phyloP scores from a whole-genome alignment of 1,284 basidiomycete genomes.

The Kalmanozyma brasiliensis region DNA sequence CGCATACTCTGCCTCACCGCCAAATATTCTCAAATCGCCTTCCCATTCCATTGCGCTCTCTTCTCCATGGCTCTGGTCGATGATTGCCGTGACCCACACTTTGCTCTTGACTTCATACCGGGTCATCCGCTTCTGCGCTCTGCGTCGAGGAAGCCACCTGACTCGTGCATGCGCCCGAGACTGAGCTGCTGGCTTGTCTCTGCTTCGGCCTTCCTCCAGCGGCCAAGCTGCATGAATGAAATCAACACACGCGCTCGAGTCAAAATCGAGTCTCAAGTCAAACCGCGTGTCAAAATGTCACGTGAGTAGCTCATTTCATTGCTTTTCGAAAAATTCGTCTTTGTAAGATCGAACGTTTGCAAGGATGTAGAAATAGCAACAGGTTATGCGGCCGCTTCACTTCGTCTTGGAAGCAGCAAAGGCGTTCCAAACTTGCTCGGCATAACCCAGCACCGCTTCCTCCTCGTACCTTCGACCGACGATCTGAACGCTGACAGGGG shows the following conservation, averaged over 20 bases:
- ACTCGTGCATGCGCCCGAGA: too few species aligned
- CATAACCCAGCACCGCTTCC: slow-evolving; percentile 74
- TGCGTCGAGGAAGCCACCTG: too few species aligned
- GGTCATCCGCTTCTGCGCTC: too few species aligned
- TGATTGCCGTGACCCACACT: too few species aligned
- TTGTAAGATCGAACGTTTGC: slow-evolving; percentile 13
- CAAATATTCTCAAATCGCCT: not conserved
- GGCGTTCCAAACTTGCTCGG: slow-evolving; percentile 37
- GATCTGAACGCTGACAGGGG: slow-evolving; percentile 78
- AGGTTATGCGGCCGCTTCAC: not conserved
- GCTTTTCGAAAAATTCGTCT: not conserved
- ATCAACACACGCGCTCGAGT: slow-evolving; percentile 23
- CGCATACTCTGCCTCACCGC: slow-evolving; percentile 11
- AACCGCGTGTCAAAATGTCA: slow-evolving; percentile 10
- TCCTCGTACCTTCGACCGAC: slow-evolving; percentile 79
- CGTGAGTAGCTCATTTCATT: slow-evolving; percentile 6
- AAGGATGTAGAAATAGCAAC: too few species aligned
- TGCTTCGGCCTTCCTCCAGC: too few species aligned
- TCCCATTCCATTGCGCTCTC: not conserved
- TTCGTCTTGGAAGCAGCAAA: slow-evolving; percentile 15
- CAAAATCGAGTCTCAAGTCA: not conserved
- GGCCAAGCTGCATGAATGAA: not conserved
- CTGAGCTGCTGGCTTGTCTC: too few species aligned
- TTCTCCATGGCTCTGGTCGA: not conserved
- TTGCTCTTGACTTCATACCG: too few species aligned